Percentiles rank a stretch among this genome's conserved stretches.
Evolutionary conservation across 352 stramenopile genomes (phyloP).

Genomic region (Globisporangium spiculum): DNA sequence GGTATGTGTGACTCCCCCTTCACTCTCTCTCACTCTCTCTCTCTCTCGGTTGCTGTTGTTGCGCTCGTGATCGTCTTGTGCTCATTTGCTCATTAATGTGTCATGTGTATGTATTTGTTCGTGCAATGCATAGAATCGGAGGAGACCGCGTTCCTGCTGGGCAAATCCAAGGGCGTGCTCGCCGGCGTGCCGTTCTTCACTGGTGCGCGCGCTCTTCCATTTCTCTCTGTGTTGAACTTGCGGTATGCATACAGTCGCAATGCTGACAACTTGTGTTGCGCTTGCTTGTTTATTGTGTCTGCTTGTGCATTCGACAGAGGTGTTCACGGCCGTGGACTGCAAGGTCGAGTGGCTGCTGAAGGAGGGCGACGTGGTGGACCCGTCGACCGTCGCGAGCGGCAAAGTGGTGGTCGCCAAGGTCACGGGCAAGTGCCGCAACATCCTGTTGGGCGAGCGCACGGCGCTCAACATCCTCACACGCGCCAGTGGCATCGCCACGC

Average conservation of each 20-base stretch:
- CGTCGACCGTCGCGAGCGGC: conserved; percentile 33
- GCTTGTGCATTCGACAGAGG: conserved; percentile 41
- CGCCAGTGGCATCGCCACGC: conserved; percentile 94
- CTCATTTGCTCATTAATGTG: not conserved
- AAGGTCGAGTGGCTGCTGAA: conserved; percentile 89
- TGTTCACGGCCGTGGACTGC: conserved; percentile 92
- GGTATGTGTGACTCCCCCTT: conserved; percentile 20
- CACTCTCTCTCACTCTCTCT: not conserved
- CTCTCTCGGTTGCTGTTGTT: not conserved
- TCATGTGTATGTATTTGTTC: conserved; percentile 11
- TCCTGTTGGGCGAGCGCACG: conserved; percentile 96
- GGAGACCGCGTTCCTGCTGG: conserved; percentile 84
- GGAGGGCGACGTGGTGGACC: conserved; percentile 62
- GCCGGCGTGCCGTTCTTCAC: conserved; percentile 96
- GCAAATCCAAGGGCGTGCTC: conserved; percentile 94
- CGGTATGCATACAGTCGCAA: not conserved
- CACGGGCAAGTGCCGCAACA: conserved; percentile 90
- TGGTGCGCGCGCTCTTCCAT: conserved; percentile 16
- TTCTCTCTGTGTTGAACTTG: not conserved
- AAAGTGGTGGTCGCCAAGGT: conserved; percentile 94
- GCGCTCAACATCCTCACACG: conserved; percentile 97
- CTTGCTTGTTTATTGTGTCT: conserved; percentile 1
- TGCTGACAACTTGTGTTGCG: not conserved
- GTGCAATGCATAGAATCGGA: conserved; percentile 36
- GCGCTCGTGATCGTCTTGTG: not conserved